Evolutionary conservation across 257 asterid genomes (phyloP).

Genomic region (Marsdenia floribunda): DNA sequence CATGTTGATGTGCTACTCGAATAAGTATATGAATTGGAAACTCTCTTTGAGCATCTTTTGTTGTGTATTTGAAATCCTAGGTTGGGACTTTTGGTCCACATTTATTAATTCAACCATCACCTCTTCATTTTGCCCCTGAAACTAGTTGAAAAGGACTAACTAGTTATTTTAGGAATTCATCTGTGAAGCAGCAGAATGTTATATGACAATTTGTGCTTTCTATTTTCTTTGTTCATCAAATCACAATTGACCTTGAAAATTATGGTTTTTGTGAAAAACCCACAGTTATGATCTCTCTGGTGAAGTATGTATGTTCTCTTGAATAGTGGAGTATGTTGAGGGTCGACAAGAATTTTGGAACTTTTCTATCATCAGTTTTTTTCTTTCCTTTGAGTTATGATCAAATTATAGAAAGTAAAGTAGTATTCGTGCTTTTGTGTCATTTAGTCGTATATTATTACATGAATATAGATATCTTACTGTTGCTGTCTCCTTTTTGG

Average conservation of each 20-base stretch:
- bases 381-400: neutral
- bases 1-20: neutral
- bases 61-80: neutral
- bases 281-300: neutral
- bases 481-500: neutral
- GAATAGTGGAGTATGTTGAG: neutral
- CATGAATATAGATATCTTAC: neutral
- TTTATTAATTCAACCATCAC: neutral
- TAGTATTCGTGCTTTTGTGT: neutral
- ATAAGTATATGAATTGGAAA: neutral
- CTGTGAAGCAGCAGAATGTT: neutral
- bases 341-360: neutral
- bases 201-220: neutral
- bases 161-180: neutral
- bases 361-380: neutral
- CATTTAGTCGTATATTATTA: neutral
- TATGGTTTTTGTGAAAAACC: neutral
- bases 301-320: neutral
- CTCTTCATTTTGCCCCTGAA: neutral
- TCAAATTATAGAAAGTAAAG: neutral
- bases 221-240: neutral
- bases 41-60: neutral
- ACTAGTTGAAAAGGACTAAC: neutral
- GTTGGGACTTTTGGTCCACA: neutral
- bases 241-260: neutral